Conservation (phyloP, 2,329 filamentous ascomycete species). For the Hypoxylon sp. region DNA sequence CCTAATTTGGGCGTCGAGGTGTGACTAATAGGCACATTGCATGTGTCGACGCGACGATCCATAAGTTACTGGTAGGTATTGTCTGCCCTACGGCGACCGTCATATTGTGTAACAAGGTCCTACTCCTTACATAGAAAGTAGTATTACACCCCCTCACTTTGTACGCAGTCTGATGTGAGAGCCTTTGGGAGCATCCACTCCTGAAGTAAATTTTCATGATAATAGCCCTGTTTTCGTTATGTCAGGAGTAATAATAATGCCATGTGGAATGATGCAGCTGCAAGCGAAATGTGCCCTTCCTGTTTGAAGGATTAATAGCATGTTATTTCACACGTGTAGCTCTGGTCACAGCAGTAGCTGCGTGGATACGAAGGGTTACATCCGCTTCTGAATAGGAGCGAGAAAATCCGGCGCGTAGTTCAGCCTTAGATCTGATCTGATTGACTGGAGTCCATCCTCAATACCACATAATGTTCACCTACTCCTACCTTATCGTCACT, state of each 20-base stretch:
- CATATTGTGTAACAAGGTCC: too few species aligned
- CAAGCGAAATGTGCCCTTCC: background rate
- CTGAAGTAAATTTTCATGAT: background rate
- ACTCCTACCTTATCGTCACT: background rate
- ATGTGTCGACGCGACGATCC: background rate
- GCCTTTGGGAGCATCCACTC: background rate
- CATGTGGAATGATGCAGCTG: slow-evolving; percentile 2
- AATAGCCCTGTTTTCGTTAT: background rate
- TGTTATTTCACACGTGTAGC: background rate
- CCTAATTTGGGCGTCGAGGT: background rate
- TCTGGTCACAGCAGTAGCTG: background rate
- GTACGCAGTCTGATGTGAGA: background rate
- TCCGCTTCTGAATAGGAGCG: background rate
- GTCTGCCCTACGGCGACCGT: background rate
- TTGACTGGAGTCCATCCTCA: background rate
- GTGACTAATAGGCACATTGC: slow-evolving; percentile 1
- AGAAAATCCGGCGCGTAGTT: slow-evolving; percentile 1
- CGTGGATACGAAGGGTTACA: slow-evolving; percentile 1
- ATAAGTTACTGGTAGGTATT: background rate
- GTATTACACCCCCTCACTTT: background rate
- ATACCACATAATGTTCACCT: background rate
- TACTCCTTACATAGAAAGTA: too few species aligned
- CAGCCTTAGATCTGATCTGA: slow-evolving; percentile 3
- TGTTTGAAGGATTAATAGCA: background rate
- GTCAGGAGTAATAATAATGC: background rate